A percentile compares a stretch with the other conserved stretches of the same genome.
phyloP scores from a whole-genome alignment of 2,329 filamentous ascomycete species.

The Allantophomopsis lycopodina region DNA sequence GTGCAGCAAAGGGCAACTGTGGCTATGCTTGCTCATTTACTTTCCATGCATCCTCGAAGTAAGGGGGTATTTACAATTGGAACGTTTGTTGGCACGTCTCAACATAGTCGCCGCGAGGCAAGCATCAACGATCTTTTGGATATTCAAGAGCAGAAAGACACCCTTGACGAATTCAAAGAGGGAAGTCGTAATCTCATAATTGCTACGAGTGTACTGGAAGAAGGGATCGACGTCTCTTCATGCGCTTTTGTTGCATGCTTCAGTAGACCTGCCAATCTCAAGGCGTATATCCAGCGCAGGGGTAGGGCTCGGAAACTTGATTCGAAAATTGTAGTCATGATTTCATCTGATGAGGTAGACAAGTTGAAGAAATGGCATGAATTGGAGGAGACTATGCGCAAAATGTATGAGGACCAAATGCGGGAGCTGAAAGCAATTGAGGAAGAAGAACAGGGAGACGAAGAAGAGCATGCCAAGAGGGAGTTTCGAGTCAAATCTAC shows the following conservation, averaged over 20 bases:
- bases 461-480: conserved; percentile 19
- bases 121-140: conserved; percentile 26
- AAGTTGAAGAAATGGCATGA: conserved; percentile 40
- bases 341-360: conserved; percentile 19
- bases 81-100: conserved; percentile 40
- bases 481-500: conserved; percentile 27
- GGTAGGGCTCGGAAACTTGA: conserved; percentile 44
- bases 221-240: conserved; percentile 50
- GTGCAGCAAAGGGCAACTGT: conserved; percentile 49
- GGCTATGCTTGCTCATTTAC: conserved; percentile 36
- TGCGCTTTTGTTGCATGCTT: conserved; percentile 54
- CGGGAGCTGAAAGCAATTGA: conserved; percentile 9
- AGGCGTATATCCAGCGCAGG: conserved; percentile 51
- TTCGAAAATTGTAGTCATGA: conserved; percentile 40
- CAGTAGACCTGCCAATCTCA: conserved; percentile 44
- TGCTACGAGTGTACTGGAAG: conserved; percentile 48
- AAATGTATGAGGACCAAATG: conserved; percentile 20
- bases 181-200: conserved; percentile 43
- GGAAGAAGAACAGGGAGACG: conserved; percentile 8
- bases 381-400: conserved; percentile 60
- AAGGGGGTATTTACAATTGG: conserved; percentile 33
- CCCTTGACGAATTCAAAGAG: conserved; percentile 34
- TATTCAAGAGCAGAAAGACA: conserved; percentile 17
- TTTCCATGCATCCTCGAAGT: conserved; percentile 35
- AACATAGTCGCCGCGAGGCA: conserved; percentile 18